Percentiles rank a stretch among this genome's conserved stretches.
phyloP scores from a whole-genome alignment of 768 basidiomycete genomes.

The Suillus variegatus region DNA sequence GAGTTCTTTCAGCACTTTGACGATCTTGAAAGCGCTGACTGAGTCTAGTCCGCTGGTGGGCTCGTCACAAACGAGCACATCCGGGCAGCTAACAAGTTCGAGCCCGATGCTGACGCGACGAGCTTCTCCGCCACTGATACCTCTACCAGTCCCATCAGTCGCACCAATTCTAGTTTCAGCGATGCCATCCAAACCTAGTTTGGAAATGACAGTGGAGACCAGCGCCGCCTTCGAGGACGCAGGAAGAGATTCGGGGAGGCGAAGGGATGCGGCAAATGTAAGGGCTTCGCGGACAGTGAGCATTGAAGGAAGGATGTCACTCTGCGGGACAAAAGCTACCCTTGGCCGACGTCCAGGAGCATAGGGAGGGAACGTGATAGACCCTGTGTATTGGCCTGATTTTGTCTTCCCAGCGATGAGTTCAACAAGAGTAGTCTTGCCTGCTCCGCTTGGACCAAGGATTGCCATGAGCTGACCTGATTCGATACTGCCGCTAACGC shows the following conservation, averaged over 20 bases:
- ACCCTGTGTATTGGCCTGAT: slow-evolving; percentile 65
- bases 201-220: slow-evolving; percentile 71
- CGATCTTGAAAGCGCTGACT: slow-evolving; percentile 79
- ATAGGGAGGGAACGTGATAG: slow-evolving; percentile 54
- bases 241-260: slow-evolving; percentile 73
- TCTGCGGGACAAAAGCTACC: slow-evolving; percentile 86
- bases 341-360: slow-evolving; percentile 43
- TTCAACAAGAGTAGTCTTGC: slow-evolving; percentile 91
- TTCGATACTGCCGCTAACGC: slow-evolving; percentile 65
- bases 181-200: slow-evolving; percentile 73
- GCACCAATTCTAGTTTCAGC: slow-evolving; percentile 69
- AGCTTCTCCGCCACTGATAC: slow-evolving; percentile 92
- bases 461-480: slow-evolving; percentile 91
- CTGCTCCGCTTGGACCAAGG: slow-evolving; percentile 90
- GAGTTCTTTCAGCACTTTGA: slow-evolving; percentile 74
- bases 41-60: slow-evolving; percentile 85
- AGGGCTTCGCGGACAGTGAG: slow-evolving; percentile 84
- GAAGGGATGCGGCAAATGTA: slow-evolving; percentile 81
- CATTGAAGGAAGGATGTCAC: slow-evolving; percentile 77
- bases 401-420: slow-evolving; percentile 86
- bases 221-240: slow-evolving; percentile 62
- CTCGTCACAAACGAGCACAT: slow-evolving; percentile 86
- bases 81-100: slow-evolving; percentile 84
- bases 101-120: slow-evolving; percentile 88
- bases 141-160: slow-evolving; percentile 68